These are phyloP conservation scores for Macadamia tetraphylla DNA, from an alignment of 164 flowering plant species.

Conservation along the genomic window DNA sequence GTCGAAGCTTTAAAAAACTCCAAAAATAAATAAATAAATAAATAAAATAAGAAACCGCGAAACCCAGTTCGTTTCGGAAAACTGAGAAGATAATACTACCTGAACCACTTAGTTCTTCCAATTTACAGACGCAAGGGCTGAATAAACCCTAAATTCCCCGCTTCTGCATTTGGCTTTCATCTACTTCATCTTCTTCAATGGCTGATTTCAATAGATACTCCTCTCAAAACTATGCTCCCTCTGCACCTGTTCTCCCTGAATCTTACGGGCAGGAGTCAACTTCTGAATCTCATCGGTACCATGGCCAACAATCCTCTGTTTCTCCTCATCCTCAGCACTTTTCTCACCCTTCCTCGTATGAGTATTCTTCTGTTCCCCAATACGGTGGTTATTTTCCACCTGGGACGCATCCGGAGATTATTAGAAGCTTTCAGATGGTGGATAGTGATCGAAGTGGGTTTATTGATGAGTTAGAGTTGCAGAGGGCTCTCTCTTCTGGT, in stretches of 20 bases:
- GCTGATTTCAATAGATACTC: conserved; percentile 13
- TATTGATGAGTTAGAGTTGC: conserved; percentile 67
- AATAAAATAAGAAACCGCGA: too few species aligned
- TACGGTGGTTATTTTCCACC: conserved; percentile 36
- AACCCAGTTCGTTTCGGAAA: too few species aligned
- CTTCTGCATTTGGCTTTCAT: too few species aligned
- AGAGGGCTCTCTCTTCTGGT: conserved; percentile 49
- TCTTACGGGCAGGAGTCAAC: conserved; percentile 10
- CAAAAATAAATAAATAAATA: too few species aligned
- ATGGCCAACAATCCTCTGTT: not conserved
- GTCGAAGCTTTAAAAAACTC: too few species aligned
- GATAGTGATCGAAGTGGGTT: conserved; percentile 73
- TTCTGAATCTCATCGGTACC: not conserved
- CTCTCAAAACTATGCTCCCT: conserved; percentile 27
- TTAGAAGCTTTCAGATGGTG: conserved; percentile 63
- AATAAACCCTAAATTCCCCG: too few species aligned
- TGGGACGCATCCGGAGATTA: conserved; percentile 62
- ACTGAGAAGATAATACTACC: too few species aligned
- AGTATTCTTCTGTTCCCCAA: conserved; percentile 9
- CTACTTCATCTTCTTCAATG: conserved; percentile 7
- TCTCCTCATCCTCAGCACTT: conserved; percentile 3
- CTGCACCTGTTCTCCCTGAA: conserved; percentile 41
- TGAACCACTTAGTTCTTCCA: too few species aligned
- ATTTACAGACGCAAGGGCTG: too few species aligned
- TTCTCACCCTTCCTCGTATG: conserved; percentile 17